Evolutionary conservation across 2,329 filamentous ascomycete species (phyloP), one percentile per base, ranked within the genome.

Genomic region (Phialophora expanda): DNA sequence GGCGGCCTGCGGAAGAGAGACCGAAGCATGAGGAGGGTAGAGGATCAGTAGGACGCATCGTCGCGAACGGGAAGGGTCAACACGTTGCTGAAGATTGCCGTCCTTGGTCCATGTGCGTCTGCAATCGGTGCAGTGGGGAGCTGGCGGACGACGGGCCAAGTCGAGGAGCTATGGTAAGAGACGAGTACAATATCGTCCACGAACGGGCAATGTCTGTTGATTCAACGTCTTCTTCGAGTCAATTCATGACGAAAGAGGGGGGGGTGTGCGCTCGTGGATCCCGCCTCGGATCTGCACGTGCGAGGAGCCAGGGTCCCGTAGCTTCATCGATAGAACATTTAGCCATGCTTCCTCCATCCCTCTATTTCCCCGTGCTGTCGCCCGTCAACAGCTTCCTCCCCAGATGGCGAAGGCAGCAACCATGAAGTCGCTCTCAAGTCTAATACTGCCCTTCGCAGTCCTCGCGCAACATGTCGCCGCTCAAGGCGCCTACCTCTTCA

Each of bases 401-500:
- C 64, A 65, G 64, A 61, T 63, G 67, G 64, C 59, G 55, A 59
- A 50, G 22, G 56, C 46, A 59, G 57, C 38, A 56, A 69, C 14
- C 56, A 69, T 69, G 67, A 69, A 67, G 61, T 46, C 61, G 22
- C 46, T 66, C 54, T 53, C 61, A 22, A 51, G 56, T 26, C 30
- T 53, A 22, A 26, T 66, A 4, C 60, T 67, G 60, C 61, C 65
- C 5, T 64, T 62, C 46, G 67, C 60, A 53, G 60, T 53, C 17
- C 60, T 69, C 32, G 46, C 62, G 44, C 67, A 69, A 8, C 38
- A 69, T 69, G 69, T 67, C 53, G 69, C 70, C 53, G 66, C 70
- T 54, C 65, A 70, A 65, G 69, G 69, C 55, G 71, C 64, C 50
- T 72, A 71, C 67, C 67, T 73, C 26, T 73, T 69, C 62, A 72